Percentiles rank a stretch among this genome's conserved stretches.
These are phyloP conservation scores for Phyllosticta citrichinensis DNA, from an alignment of 2,329 filamentous ascomycete genomes.

Conservation along the genomic window DNA sequence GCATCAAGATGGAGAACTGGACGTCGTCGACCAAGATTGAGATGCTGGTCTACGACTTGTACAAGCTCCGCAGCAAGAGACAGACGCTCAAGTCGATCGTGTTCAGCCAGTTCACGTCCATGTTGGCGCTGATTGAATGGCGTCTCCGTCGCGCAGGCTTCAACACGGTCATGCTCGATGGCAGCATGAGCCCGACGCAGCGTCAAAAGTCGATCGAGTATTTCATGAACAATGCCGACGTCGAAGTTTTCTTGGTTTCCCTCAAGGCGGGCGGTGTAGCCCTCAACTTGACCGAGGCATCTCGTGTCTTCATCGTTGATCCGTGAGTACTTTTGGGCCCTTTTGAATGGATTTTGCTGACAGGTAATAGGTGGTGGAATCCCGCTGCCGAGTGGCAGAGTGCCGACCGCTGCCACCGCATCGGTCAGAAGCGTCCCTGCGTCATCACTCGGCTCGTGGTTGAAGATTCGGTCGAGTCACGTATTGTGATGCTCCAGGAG, in stretches of 20 bases:
- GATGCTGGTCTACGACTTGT: slow-evolving; percentile 86
- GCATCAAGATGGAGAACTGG: slow-evolving; percentile 98
- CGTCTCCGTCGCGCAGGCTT: slow-evolving; percentile 92
- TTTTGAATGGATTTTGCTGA: neutral
- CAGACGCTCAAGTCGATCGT: slow-evolving; percentile 94
- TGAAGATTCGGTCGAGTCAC: slow-evolving; percentile 90
- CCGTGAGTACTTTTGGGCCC: slow-evolving; percentile 52
- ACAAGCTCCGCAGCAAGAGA: slow-evolving; percentile 83
- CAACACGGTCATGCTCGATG: slow-evolving; percentile 95
- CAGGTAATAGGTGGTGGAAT: slow-evolving; percentile 78
- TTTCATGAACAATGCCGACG: slow-evolving; percentile 90
- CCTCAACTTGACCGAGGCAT: slow-evolving; percentile 89
- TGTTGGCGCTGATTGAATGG: slow-evolving; percentile 97
- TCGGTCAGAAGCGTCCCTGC: slow-evolving; percentile 87
- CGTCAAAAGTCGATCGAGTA: slow-evolving; percentile 89
- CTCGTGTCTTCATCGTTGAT: slow-evolving; percentile 89
- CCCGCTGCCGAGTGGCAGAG: slow-evolving; percentile 99
- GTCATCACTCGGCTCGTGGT: slow-evolving; percentile 92
- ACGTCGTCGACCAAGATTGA: slow-evolving; percentile 98
- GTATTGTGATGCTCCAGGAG: slow-evolving; percentile 92
- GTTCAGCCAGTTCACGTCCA: slow-evolving; percentile 93
- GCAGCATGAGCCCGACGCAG: slow-evolving; percentile 90
- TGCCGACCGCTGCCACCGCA: slow-evolving; percentile 76
- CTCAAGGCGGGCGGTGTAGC: slow-evolving; percentile 94
- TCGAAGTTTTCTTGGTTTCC: slow-evolving; percentile 93